These are phyloP conservation scores for Penicillium occitanis DNA, from an alignment of 2,329 filamentous ascomycete genomes.

Conservation along the genomic window DNA sequence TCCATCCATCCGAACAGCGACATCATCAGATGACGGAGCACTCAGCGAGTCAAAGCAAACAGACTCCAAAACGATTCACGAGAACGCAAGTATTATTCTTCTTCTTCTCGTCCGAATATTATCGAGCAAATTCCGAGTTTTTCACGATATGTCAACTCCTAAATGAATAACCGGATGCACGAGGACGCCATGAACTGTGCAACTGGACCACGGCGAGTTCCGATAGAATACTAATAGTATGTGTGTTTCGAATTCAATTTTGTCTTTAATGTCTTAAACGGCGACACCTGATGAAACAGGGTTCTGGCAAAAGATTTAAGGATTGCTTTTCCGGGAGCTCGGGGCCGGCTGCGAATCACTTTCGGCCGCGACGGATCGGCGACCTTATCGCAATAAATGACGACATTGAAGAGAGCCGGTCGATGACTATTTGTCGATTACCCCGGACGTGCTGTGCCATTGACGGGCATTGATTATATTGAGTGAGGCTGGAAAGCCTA, in stretches of 20 bases:
- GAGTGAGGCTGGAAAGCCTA: no score
- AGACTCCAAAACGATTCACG: neutral
- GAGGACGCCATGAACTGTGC: neutral
- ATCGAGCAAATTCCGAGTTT: neutral
- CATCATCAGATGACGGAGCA: neutral
- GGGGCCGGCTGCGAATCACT: conserved; percentile 3
- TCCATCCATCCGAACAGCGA: conserved; percentile 9
- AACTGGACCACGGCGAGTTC: conserved; percentile 9
- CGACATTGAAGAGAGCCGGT: neutral
- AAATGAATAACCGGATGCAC: neutral
- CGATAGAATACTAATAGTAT: neutral
- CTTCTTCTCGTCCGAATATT: conserved; percentile 2
- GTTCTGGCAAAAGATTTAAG: neutral
- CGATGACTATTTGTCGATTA: neutral
- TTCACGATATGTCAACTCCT: neutral
- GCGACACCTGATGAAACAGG: neutral
- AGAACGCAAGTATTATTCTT: neutral
- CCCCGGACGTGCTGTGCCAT: neutral
- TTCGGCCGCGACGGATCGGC: neutral
- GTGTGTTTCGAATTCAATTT: neutral
- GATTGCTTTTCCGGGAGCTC: conserved; percentile 10
- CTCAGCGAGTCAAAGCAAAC: neutral
- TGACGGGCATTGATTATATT: no score
- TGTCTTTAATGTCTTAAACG: neutral
- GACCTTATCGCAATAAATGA: neutral